Evolutionary conservation across 495 filamentous ascomycete species (phyloP), one percentile per base, ranked within the genome.

Genomic region (Neurospora sublineolata): DNA sequence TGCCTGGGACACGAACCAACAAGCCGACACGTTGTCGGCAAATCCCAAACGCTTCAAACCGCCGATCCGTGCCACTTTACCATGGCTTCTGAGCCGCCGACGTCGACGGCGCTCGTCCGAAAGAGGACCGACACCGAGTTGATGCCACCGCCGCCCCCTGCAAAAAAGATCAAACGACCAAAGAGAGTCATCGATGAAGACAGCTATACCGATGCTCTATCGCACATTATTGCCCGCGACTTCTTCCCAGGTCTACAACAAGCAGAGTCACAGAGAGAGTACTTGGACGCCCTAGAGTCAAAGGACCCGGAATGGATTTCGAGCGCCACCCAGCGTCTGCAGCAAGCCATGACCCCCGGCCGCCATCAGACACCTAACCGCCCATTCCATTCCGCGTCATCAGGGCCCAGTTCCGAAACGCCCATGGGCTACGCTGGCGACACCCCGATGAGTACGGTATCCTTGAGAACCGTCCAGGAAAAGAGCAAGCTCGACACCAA

Each of bases 241-340:
- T 99, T 95, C 85, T 99, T 97, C 79, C 95, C 95, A 0, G 95
- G 94, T 3, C 85, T 99, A 0, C 84, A 94, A 1, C 94, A 98
- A 76, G 89, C 88, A 37, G 88, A 97, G 72, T 88, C 89, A 4
- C 93, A 97, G 76, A 89, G 94, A 75, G 95, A 99, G 74, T 97
- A 97, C 77, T 83, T 99, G 36, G 90, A 96, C 76, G 95, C 95
- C 0, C 81, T 97, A 10, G 93, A 95, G 14, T 95, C 93, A 6
- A 88, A 89, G 41, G 90, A 99, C 79, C 82, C 85, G 69, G 87
- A 87, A 76, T 97, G 96, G 94, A 97, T 98, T 69, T 83, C 87
- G n/a, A 91, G 87, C 71, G 92, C 93, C 14, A 88, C 89, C 58
- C 84, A 86, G 69, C 89, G 89, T 46, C 86, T 99, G 23, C 86